Evolutionary conservation across 169 alveolate species (phyloP).

Genomic region (Cryptosporidium tyzzeri): DNA sequence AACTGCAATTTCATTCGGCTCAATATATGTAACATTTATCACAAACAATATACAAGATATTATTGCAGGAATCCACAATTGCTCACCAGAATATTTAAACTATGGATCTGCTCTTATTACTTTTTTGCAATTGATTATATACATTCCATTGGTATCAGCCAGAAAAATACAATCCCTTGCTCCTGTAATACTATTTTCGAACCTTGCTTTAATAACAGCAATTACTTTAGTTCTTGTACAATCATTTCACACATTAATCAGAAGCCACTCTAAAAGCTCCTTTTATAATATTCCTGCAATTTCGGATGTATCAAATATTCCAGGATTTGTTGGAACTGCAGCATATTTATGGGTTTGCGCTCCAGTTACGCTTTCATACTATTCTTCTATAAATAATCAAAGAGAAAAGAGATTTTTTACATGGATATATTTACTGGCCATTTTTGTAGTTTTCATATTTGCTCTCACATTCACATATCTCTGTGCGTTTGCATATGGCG

Average conservation of each 20-base stretch:
- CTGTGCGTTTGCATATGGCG: constrained; percentile 74
- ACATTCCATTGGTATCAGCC: constrained; percentile 46
- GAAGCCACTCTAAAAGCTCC: neutral
- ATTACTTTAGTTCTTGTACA: constrained; percentile 32
- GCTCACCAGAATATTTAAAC: constrained; percentile 40
- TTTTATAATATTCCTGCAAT: constrained; percentile 24
- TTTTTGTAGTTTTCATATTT: constrained; percentile 55
- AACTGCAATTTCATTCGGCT: constrained; percentile 65
- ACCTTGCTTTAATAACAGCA: constrained; percentile 51
- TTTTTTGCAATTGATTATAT: constrained; percentile 35
- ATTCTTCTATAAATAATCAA: constrained; percentile 15
- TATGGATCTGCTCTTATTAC: constrained; percentile 54
- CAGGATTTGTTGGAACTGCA: constrained; percentile 74
- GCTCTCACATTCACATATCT: constrained; percentile 62
- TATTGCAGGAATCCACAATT: constrained; percentile 61
- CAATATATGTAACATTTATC: constrained; percentile 59
- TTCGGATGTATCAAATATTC: constrained; percentile 9
- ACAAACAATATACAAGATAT: constrained; percentile 70
- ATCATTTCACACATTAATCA: constrained; percentile 24
- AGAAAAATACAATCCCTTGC: constrained; percentile 54
- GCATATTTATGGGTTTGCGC: constrained; percentile 76
- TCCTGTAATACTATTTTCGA: constrained; percentile 34
- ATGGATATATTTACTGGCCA: constrained; percentile 43
- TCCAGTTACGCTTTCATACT: constrained; percentile 66
- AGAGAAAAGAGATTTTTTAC: constrained; percentile 39